A percentile compares a stretch with the other conserved stretches of the same genome.
phyloP scores from a whole-genome alignment of 805 yeast species.

The Candida sanyiensis region DNA sequence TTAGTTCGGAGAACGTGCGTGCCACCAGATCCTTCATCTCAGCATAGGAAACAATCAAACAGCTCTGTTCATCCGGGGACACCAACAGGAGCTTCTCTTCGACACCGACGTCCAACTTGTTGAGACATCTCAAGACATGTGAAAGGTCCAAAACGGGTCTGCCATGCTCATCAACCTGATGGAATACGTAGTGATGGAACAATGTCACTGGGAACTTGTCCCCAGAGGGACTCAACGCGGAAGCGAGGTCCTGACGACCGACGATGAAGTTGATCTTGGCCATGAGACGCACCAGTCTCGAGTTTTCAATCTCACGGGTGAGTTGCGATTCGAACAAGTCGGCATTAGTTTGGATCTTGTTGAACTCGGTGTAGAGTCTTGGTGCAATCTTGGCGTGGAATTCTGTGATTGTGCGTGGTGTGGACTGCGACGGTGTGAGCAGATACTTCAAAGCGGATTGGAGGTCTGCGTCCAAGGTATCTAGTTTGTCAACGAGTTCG shows the following conservation, averaged over 20 bases:
- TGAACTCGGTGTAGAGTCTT: slow-evolving; percentile 40
- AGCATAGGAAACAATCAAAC: slow-evolving; percentile 79
- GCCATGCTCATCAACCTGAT: slow-evolving; percentile 73
- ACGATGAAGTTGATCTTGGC: slow-evolving; percentile 74
- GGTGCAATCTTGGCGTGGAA: slow-evolving; percentile 38
- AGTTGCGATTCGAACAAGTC: slow-evolving; percentile 61
- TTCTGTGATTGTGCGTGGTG: slow-evolving; percentile 24
- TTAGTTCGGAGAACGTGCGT: slow-evolving; percentile 50
- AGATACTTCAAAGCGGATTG: slow-evolving; percentile 39
- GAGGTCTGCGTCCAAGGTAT: slow-evolving; percentile 38
- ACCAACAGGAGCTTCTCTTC: slow-evolving; percentile 79
- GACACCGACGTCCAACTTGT: slow-evolving; percentile 88
- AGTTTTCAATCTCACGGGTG: slow-evolving; percentile 78
- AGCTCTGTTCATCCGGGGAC: slow-evolving; percentile 77
- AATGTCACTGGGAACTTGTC: slow-evolving; percentile 65
- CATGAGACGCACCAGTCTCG: slow-evolving; percentile 74
- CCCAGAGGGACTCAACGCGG: slow-evolving; percentile 70
- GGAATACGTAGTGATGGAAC: slow-evolving; percentile 81
- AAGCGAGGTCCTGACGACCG: slow-evolving; percentile 52
- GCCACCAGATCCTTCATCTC: slow-evolving; percentile 73
- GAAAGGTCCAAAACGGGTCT: slow-evolving; percentile 75
- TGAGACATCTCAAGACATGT: slow-evolving; percentile 70
- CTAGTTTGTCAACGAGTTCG: slow-evolving; percentile 25
- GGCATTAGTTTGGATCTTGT: slow-evolving; percentile 44
- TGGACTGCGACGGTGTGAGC: slow-evolving; percentile 20